Evolutionary conservation across 2,329 filamentous ascomycete species (phyloP), one percentile per base, ranked within the genome.

Genomic region (Cytospora piceicola): DNA sequence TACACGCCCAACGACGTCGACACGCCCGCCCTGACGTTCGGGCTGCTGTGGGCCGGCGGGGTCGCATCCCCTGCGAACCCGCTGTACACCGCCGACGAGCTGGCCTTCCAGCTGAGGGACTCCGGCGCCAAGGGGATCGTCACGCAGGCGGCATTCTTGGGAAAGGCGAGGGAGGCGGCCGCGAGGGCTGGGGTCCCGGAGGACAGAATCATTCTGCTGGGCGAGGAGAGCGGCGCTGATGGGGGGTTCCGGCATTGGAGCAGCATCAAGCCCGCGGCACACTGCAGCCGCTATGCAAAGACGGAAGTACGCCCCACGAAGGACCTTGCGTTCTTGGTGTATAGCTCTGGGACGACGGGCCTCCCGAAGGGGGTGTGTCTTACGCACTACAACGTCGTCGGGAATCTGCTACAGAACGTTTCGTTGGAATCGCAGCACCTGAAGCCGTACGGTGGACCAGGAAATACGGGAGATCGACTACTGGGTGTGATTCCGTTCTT

Each of bases 341-440:
- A 96, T 76, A 93, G 89, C 58, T 94, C 90, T 9, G 94, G 94
- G 9, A 98, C 94, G 0, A 97, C 94, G 0, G 94, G 94, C 2
- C 80, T 93, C 59, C 94, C 94, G 0, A 98, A 98, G 77, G 94
- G 94, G 20, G 94, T 97, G 17, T 91, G 92, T 85, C 82, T 97
- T 36, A 90, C 88, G 9, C 94, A 98, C 77, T 77, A 80, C 69
- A 97, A 97, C 75, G 88, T 97, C 67, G 85, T 96, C 14, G 80
- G 92, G 66, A 96, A 97, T 75, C 74, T 88, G 8, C 70, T 85
- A 34, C 89, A 91, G 77, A 73, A 83, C 32, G 75, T 76, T 1
- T 73, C 77, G 30, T 78, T 83, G 5, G 89, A 93, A 65, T 80
- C 78, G 1, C 80, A 78, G 0, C 81, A 87, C 53, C 75, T 91